Conservation (phyloP, 345 rosid species). For the Populus tremula region DNA sequence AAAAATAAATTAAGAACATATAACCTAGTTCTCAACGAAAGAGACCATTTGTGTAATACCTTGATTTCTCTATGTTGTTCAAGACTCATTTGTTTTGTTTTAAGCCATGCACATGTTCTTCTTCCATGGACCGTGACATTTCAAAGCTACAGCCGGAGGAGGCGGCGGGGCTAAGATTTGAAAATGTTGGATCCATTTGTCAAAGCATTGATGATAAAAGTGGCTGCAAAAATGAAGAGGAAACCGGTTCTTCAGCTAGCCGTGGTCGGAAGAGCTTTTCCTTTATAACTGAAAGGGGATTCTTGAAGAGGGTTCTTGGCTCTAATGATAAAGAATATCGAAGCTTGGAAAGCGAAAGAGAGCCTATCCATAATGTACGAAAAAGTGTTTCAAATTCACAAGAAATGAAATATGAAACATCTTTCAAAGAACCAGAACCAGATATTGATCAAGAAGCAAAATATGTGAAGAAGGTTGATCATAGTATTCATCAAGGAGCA, state of each 20-base stretch:
- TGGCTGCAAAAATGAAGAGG: neutral
- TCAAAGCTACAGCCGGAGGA: neutral
- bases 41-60: neutral
- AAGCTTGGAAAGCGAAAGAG: neutral
- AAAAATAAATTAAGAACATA: neutral
- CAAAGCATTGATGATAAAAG: neutral
- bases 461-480: no score
- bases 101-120: neutral
- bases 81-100: neutral
- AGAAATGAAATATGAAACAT: neutral
- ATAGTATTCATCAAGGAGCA: no score
- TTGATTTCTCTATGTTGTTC: neutral
- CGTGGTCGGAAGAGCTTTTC: constrained; percentile 3
- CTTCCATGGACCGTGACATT: neutral
- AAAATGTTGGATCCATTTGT: neutral
- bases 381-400: neutral
- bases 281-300: neutral
- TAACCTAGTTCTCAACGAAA: neutral
- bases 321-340: constrained; percentile 1
- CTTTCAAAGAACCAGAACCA: neutral
- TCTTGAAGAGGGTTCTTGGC: constrained; percentile 4
- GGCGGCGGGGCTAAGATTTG: neutral
- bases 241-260: neutral
- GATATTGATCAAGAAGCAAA: neutral
- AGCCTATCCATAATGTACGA: neutral